These are phyloP conservation scores for Caryopteris hybrid DNA, from an alignment of 305 asterid genomes.

Conservation along the genomic window DNA sequence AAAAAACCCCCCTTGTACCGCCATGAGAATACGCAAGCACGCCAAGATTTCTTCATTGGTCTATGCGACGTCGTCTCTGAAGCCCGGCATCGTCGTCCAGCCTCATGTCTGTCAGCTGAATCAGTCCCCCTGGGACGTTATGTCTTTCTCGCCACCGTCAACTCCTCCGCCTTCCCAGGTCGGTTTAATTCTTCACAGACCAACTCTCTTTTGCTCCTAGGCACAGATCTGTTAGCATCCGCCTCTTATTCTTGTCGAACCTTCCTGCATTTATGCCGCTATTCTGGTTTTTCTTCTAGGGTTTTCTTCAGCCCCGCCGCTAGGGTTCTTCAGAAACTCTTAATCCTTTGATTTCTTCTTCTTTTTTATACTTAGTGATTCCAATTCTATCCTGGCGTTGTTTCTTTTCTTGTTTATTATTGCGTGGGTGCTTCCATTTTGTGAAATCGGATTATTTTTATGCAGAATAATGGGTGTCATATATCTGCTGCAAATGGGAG, in stretches of 20 bases:
- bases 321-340: constrained; percentile 39
- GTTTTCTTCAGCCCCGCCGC: constrained; percentile 33
- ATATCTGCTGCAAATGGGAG: constrained; percentile 32
- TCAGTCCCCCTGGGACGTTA: constrained; percentile 62
- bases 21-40: constrained; percentile 65
- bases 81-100: constrained; percentile 17
- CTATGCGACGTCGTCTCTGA: constrained; percentile 26
- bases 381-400: constrained; percentile 15
- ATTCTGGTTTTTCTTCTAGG: constrained; percentile 28
- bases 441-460: constrained; percentile 13
- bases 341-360: constrained; percentile 30
- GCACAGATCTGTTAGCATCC: constrained; percentile 33
- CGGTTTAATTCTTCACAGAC: constrained; percentile 1
- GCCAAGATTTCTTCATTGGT: constrained; percentile 40
- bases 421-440: constrained; percentile 20
- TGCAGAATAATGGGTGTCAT: constrained; percentile 41
- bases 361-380: constrained; percentile 1
- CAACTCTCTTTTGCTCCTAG: background rate
- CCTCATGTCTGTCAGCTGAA: constrained; percentile 49
- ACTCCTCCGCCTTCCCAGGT: constrained; percentile 36
- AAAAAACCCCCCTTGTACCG: background rate
- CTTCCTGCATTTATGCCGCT: constrained; percentile 26
- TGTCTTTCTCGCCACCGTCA: constrained; percentile 39
- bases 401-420: constrained; percentile 24
- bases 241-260: background rate